Percentiles rank a stretch among this genome's conserved stretches.
phyloP scores from a whole-genome alignment of 352 stramenopile genomes.

The Aphanomyces astaci region DNA sequence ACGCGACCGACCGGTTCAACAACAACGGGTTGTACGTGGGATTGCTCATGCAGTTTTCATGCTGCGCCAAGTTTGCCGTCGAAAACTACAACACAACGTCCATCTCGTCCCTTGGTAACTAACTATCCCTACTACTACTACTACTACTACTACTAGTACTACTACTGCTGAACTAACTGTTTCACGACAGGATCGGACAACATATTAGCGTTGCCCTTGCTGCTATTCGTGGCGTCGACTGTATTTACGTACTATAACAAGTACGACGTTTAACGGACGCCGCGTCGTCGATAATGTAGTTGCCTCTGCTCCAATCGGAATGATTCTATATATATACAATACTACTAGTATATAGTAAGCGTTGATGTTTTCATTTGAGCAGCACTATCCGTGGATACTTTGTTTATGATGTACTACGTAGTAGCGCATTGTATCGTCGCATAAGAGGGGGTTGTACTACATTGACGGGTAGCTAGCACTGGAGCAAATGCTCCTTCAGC shows the following conservation, averaged over 20 bases:
- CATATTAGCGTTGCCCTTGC: constrained; percentile 46
- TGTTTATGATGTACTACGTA: too few relatives aligned
- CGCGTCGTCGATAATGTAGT: neutral
- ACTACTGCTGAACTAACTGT: too few relatives aligned
- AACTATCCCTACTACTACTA: too few relatives aligned
- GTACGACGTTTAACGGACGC: constrained; percentile 14
- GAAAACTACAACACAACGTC: constrained; percentile 64
- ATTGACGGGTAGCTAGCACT: too few relatives aligned
- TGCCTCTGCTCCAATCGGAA: neutral
- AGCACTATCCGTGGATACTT: too few relatives aligned
- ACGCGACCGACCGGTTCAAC: constrained; percentile 54
- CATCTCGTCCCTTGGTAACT: constrained; percentile 50
- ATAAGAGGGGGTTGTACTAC: too few relatives aligned
- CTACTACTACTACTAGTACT: too few relatives aligned
- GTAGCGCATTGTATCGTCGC: too few relatives aligned
- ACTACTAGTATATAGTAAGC: too few relatives aligned
- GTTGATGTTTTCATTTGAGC: too few relatives aligned
- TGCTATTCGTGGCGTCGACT: constrained; percentile 37
- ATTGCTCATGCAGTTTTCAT: constrained; percentile 57
- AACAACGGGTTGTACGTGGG: constrained; percentile 76
- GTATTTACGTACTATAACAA: constrained; percentile 13
- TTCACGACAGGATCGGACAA: constrained; percentile 34
- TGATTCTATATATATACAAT: neutral
- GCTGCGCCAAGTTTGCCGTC: constrained; percentile 56
- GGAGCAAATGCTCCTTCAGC: neutral